These are phyloP conservation scores for Cytospora chrysosperma DNA, from an alignment of 2,329 filamentous ascomycete genomes.

Conservation along the genomic window DNA sequence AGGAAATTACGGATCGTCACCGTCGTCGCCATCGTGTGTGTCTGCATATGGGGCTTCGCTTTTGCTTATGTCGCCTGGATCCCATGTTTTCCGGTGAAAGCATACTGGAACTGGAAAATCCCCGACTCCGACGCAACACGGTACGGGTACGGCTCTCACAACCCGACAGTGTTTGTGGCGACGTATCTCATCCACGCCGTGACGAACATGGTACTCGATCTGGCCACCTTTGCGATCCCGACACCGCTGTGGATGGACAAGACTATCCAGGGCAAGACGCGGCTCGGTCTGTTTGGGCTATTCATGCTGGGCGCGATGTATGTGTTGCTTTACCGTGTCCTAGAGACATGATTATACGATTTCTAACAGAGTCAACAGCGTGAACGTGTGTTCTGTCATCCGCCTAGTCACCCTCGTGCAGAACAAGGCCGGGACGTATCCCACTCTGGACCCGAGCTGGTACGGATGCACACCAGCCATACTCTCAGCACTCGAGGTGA, in stretches of 20 bases:
- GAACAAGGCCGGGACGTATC: constrained; percentile 33
- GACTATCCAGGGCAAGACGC: constrained; percentile 30
- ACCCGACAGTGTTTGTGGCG: constrained; percentile 28
- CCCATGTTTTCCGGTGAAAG: constrained; percentile 33
- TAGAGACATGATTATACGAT: no score
- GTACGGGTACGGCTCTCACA: constrained; percentile 35
- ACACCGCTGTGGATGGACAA: constrained; percentile 32
- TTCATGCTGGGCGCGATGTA: constrained; percentile 35
- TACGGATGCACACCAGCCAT: constrained; percentile 36
- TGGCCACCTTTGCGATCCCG: constrained; percentile 34
- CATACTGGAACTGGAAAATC: constrained; percentile 32
- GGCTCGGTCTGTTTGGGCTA: constrained; percentile 33
- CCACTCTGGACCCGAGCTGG: constrained; percentile 38
- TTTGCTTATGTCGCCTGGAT: constrained; percentile 35
- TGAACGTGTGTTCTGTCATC: constrained; percentile 34
- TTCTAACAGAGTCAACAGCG: constrained; percentile 24
- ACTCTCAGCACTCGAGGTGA: constrained; percentile 36
- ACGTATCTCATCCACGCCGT: constrained; percentile 33
- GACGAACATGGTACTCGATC: constrained; percentile 35
- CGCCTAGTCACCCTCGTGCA: constrained; percentile 33
- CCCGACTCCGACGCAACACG: neutral
- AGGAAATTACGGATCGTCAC: constrained; percentile 25
- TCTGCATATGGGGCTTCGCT: constrained; percentile 32
- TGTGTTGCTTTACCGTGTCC: constrained; percentile 22
- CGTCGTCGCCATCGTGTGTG: constrained; percentile 29